These are phyloP conservation scores for Talinum fruticosum DNA, from an alignment of 148 eudicot species.

Conservation along the genomic window DNA sequence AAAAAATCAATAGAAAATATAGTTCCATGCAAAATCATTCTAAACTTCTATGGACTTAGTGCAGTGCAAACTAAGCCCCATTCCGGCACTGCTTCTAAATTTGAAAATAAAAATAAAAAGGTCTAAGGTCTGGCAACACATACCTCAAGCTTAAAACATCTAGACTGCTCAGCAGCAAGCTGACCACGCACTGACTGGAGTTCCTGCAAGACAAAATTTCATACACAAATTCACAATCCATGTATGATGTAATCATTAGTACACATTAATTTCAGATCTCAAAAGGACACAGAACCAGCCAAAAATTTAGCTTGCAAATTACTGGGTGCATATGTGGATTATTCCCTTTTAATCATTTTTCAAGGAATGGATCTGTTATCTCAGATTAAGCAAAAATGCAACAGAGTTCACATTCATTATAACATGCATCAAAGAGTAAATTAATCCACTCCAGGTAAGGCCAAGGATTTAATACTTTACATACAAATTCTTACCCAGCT, in stretches of 20 bases:
- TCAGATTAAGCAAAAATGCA: not conserved
- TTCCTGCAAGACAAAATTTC: constrained; percentile 56
- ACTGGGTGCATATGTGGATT: not conserved
- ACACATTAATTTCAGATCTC: not conserved
- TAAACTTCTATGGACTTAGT: not conserved
- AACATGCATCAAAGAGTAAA: too few species aligned
- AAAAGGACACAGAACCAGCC: not conserved
- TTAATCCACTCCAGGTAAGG: too few species aligned
- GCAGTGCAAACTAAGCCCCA: not conserved
- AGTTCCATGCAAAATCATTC: not conserved
- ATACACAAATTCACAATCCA: not conserved
- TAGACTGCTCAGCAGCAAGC: constrained; percentile 93
- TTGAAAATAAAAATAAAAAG: not conserved
- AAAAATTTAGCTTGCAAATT: not conserved
- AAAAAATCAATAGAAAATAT: not conserved
- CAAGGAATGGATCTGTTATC: not conserved
- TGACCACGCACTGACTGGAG: constrained; percentile 95
- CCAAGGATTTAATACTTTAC: too few species aligned
- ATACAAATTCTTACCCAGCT: too few species aligned
- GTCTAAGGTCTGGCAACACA: constrained; percentile 2
- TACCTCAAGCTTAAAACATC: constrained; percentile 99
- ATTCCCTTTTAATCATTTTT: not conserved
- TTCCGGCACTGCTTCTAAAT: not conserved
- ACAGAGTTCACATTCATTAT: not conserved
- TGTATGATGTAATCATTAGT: not conserved